Percentiles rank a stretch among this genome's conserved stretches.
phyloP scores from a whole-genome alignment of 257 asterid species.

The Thymus quinquecostatus region DNA sequence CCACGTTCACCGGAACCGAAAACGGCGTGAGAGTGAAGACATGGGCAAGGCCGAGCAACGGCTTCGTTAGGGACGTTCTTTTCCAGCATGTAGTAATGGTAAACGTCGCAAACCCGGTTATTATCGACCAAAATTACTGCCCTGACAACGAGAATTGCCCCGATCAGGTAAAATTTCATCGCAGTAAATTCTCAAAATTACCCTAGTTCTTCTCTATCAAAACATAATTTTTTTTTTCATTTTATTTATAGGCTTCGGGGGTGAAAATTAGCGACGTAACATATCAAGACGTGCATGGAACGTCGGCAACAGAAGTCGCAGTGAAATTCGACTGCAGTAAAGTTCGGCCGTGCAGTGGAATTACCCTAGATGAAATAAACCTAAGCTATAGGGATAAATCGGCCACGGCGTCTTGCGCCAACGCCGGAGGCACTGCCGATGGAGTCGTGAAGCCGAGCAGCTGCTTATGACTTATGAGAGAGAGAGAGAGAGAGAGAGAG shows the following conservation, averaged over 20 bases:
- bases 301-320: conserved; percentile 48
- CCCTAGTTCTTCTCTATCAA: not conserved
- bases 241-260: conserved; percentile 36
- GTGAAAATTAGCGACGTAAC: conserved; percentile 48
- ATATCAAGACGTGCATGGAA: conserved; percentile 50
- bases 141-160: conserved; percentile 46
- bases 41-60: conserved; percentile 65
- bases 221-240: not conserved
- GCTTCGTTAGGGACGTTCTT: conserved; percentile 42
- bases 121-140: conserved; percentile 63
- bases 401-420: conserved; percentile 39
- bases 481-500: too few species aligned
- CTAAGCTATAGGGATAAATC: conserved; percentile 32
- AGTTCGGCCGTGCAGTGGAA: conserved; percentile 38
- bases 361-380: conserved; percentile 34
- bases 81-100: conserved; percentile 45
- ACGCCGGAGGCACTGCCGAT: conserved; percentile 33
- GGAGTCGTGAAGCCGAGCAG: conserved; percentile 30
- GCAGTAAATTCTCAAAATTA: not conserved
- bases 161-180: conserved; percentile 30
- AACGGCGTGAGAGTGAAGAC: conserved; percentile 66
- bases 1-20: conserved; percentile 46
- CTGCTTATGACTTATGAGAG: conserved; percentile 22
- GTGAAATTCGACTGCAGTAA: conserved; percentile 48
- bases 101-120: conserved; percentile 53